Conservation (phyloP, 768 basidiomycete genomes). For the Asterophora lycoperdoides region DNA sequence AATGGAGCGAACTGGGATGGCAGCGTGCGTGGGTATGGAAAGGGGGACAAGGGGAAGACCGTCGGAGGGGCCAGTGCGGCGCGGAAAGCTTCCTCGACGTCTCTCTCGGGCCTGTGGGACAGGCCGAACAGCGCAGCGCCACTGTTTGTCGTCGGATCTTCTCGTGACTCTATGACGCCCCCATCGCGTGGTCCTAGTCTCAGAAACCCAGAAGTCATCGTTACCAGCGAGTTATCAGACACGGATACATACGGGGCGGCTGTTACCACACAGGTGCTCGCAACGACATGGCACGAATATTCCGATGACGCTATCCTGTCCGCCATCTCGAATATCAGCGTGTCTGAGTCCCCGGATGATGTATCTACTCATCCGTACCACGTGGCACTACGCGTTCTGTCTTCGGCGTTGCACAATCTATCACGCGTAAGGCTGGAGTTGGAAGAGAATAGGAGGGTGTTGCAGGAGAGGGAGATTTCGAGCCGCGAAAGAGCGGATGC, state of each 20-base stretch:
- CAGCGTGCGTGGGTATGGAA: slow-evolving; percentile 55
- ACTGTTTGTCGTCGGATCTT: slow-evolving; percentile 41
- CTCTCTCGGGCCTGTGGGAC: slow-evolving; percentile 41
- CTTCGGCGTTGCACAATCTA: slow-evolving; percentile 59
- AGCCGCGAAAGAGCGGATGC: slow-evolving; percentile 49
- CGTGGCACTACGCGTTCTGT: slow-evolving; percentile 62
- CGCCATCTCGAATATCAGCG: slow-evolving; percentile 48
- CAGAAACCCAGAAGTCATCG: slow-evolving; percentile 27
- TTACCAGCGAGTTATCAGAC: slow-evolving; percentile 33
- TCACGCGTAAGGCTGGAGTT: slow-evolving; percentile 56
- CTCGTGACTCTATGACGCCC: slow-evolving; percentile 24
- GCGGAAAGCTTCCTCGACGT: slow-evolving; percentile 28
- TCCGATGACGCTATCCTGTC: slow-evolving; percentile 71
- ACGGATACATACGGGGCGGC: slow-evolving; percentile 27
- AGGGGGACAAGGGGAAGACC: slow-evolving; percentile 30
- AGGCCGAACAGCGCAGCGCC: slow-evolving; percentile 26
- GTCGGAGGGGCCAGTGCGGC: slow-evolving; percentile 14
- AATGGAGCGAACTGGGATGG: slow-evolving; percentile 37
- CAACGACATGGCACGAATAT: slow-evolving; percentile 72
- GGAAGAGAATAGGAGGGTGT: slow-evolving; percentile 48
- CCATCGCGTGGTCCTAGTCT: slow-evolving; percentile 13
- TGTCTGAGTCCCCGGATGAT: slow-evolving; percentile 44
- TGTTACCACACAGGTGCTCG: slow-evolving; percentile 47
- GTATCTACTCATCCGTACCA: slow-evolving; percentile 56
- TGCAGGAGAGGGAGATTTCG: slow-evolving; percentile 59